Evolutionary conservation across 208 protist genomes (phyloP).

Genomic region (Angomonas ambiguus): DNA sequence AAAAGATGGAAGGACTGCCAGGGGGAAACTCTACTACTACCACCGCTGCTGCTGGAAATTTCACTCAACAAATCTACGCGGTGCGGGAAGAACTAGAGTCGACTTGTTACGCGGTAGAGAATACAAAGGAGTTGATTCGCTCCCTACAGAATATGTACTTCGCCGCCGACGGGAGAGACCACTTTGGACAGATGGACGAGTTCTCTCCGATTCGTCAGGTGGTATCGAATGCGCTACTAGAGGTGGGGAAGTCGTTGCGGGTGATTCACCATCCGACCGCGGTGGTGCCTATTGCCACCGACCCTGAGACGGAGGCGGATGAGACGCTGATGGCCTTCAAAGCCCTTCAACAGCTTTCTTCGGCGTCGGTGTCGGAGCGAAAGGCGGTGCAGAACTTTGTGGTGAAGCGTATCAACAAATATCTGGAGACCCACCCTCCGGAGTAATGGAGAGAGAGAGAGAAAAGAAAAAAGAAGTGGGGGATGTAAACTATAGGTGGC

Average conservation of each 20-base stretch:
- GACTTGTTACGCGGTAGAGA: background rate
- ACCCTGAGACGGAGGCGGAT: background rate
- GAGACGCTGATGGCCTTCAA: background rate
- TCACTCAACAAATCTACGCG: background rate
- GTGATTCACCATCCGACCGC: background rate
- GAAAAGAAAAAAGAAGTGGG: background rate
- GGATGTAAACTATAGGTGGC: too few relatives aligned
- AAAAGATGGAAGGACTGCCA: too few relatives aligned
- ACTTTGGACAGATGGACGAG: background rate
- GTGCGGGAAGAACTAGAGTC: background rate
- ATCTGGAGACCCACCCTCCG: background rate
- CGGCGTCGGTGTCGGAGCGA: background rate
- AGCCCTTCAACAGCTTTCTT: background rate
- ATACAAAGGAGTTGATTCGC: background rate
- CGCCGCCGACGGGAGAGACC: background rate
- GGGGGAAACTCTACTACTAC: too few relatives aligned
- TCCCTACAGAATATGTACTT: background rate
- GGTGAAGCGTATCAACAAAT: background rate
- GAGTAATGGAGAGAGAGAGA: background rate
- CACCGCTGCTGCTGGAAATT: background rate
- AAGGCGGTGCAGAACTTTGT: background rate
- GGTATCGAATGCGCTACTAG: background rate
- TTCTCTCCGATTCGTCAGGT: background rate
- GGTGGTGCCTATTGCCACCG: background rate
- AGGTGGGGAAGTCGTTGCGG: background rate